Evolutionary conservation across 805 yeast species (phyloP).

Genomic region (Wickerhamiella allomyrinae): DNA sequence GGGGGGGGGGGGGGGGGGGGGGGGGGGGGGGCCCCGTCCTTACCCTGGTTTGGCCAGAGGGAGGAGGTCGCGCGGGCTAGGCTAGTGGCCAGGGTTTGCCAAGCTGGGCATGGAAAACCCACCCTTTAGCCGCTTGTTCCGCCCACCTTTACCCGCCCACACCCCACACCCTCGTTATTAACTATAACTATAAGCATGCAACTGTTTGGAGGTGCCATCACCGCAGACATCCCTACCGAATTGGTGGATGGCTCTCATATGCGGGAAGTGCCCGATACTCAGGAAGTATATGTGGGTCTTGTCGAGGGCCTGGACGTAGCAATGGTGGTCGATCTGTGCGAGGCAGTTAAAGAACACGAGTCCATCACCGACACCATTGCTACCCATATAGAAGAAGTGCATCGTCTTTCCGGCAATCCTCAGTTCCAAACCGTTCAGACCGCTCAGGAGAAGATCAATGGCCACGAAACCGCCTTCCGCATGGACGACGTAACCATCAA

Average conservation of each 20-base stretch:
- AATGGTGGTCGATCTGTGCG: constrained; percentile 29
- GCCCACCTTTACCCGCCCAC: too few species aligned
- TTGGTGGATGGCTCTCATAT: constrained; percentile 64
- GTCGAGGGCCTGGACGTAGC: constrained; percentile 22
- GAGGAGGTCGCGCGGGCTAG: too few species aligned
- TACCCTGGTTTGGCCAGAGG: too few species aligned
- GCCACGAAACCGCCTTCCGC: constrained; percentile 11
- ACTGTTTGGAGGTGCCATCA: constrained; percentile 76
- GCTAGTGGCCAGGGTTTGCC: too few species aligned
- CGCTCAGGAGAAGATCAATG: constrained; percentile 6
- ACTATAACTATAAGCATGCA: constrained; percentile 9
- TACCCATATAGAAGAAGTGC: constrained; percentile 16
- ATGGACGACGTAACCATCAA: constrained; percentile 10
- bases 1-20: too few species aligned
- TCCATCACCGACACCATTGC: constrained; percentile 12
- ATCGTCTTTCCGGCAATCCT: constrained; percentile 11
- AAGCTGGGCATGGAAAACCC: too few species aligned
- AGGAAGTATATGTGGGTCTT: constrained; percentile 65
- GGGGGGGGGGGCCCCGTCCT: too few species aligned
- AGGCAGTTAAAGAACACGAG: constrained; percentile 19
- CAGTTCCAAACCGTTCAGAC: constrained; percentile 4
- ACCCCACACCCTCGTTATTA: too few species aligned
- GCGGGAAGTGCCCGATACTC: constrained; percentile 83
- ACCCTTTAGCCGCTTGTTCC: too few species aligned
- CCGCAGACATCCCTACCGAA: constrained; percentile 40